Evolutionary conservation across 441 rosid genomes (phyloP), one percentile per base, ranked within the genome.

Genomic region (Pelargonium citronellum): DNA sequence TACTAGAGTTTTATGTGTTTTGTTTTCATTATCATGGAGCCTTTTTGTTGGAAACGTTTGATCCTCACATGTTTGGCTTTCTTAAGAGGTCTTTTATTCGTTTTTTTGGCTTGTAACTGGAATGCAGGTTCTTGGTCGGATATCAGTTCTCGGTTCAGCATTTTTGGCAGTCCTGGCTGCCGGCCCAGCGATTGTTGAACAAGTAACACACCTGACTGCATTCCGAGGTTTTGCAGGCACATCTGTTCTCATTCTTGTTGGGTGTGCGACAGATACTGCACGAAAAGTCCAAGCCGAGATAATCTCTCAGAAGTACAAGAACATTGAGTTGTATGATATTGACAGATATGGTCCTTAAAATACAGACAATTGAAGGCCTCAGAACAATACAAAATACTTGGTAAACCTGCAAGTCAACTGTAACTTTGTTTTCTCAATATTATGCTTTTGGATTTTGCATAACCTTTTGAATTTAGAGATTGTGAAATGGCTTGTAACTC

Each of bases 271-370:
- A 0, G 96, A 95, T 73, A 91, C 97, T 7, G 99, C 97, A 67
- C 87, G 99, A 83, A 95, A 91, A 83, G 96, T 95, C 69, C 89
- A 90, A 80, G 99, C 96, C 4, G 96, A 95, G 84, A 87, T 95
- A 22, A 95, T 91, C 72, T 91, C 99, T 44, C 99, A 89, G 46
- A 95, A 95, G 84, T 89, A 95, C 83, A 90, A 92, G 86, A 89
- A 88, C 82, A 90, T 95, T 19, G 97, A 91, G 81, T 91, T 89
- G 69, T 91, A 94, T 67, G 92, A 94, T 75, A 75, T 85, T 11
- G 88, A 91, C 79, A 85, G 76, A 81, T 79, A 77, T 1, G 74
- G 71, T 37, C 8, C 41, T 37, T 37, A 5, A 37, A 37, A 37
- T 37, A 8, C 41, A 37, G 41, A 37, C 41, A 37, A 37, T 37